Evolutionary conservation across 768 basidiomycete genomes (phyloP).

Genomic region (Lentinula guzmanii): DNA sequence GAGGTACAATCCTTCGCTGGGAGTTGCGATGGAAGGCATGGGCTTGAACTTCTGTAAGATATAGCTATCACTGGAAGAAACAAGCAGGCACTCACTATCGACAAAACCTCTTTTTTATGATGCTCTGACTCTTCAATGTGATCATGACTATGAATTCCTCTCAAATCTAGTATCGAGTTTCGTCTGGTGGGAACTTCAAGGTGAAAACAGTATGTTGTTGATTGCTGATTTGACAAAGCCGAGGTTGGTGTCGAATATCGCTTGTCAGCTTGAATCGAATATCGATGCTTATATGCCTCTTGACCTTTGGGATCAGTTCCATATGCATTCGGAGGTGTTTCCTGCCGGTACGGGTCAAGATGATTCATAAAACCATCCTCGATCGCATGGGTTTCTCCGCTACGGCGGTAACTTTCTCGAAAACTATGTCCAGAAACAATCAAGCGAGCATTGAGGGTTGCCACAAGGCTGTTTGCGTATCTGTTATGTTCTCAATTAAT

Average conservation of each 20-base stretch:
- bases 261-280: not conserved
- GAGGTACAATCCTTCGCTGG: too few species aligned
- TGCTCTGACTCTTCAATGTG: not conserved
- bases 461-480: constrained; percentile 7
- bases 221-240: not conserved
- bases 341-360: not conserved
- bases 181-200: not conserved
- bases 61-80: too few species aligned
- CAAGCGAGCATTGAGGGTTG: constrained; percentile 5
- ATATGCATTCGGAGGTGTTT: not conserved
- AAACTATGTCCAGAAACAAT: not conserved
- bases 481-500: not conserved
- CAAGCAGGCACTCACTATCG: not conserved
- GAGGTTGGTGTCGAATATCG: not conserved
- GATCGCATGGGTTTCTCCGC: not conserved
- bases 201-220: not conserved
- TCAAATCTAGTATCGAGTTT: not conserved
- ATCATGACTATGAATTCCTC: not conserved
- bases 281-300: not conserved
- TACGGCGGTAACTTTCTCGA: not conserved
- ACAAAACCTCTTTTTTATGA: too few species aligned
- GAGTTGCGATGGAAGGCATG: too few species aligned
- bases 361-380: not conserved
- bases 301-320: not conserved
- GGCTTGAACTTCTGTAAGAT: too few species aligned